Conservation (phyloP, 2,329 filamentous ascomycete species). For the Triangularia verruculosa region DNA sequence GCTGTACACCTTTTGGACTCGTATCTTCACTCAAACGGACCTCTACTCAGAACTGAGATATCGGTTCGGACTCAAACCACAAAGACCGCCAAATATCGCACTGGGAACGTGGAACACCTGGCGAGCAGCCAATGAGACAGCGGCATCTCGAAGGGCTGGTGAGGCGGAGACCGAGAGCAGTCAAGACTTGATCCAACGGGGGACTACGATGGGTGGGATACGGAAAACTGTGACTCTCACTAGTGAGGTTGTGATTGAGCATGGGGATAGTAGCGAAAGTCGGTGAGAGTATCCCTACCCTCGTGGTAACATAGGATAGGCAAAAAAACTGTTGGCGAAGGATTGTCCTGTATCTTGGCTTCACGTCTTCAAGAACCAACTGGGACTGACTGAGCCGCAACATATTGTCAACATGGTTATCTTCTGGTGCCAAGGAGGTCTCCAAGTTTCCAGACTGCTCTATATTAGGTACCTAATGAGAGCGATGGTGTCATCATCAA, state of each 20-base stretch:
- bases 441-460: too few relatives aligned
- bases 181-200: neutral
- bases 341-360: too few relatives aligned
- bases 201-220: neutral
- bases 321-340: too few relatives aligned
- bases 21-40: neutral
- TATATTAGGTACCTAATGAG: too few relatives aligned
- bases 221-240: neutral
- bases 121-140: neutral
- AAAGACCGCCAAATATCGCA: neutral
- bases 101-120: neutral
- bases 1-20: neutral
- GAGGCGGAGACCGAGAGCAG: neutral
- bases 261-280: neutral
- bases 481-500: too few relatives aligned
- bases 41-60: neutral
- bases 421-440: too few relatives aligned
- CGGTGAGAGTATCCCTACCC: too few relatives aligned
- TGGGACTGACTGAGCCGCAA: too few relatives aligned
- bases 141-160: neutral
- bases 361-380: too few relatives aligned
- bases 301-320: too few relatives aligned
- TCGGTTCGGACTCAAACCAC: neutral
- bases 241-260: neutral
- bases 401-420: too few relatives aligned